Evolutionary conservation across 257 asterid species (phyloP), one percentile per base, ranked within the genome.

Genomic region (Craterostigma plantagineum): DNA sequence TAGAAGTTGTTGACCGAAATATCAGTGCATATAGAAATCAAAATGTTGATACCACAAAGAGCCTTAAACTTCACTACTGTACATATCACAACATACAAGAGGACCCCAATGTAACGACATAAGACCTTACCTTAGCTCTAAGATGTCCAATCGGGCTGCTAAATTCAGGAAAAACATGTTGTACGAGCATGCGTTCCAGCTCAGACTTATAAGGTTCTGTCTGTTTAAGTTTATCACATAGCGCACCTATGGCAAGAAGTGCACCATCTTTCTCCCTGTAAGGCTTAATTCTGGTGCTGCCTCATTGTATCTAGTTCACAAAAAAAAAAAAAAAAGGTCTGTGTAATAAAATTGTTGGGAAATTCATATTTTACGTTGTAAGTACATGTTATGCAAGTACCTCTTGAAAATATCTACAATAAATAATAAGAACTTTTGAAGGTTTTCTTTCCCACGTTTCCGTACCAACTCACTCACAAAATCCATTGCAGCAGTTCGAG

Each of bases 401-500:
- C 99, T 83, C 54, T 71, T 72, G 57, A 90, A 90, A 41, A 90
- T 69, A 66, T 77, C 92, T 7, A 90, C 96, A 52, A 84, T 69
- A 60, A 75, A 90, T 43, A 75, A 48, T 48, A 83, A 56, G 57
- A 90, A 90, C 72, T 90, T 90, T 33, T 83, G 96, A 55, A 90
- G 92, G 57, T 90, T 90, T 62, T 90, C 94, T 64, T 90, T 90
- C 43, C 93, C 95, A 18, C 94, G 92, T 67, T 77, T 90, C 45
- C 99, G 64, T 8, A 90, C 99, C 69, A 90, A 66, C 76, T 90
- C 99, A 46, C 92, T 83, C 55, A 90, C 99, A 57, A 83, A 90
- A 75, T 90, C 99, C 96, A 90, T 83, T 39, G 99, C 96, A 36
- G 96, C 96, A 55, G 99, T 83, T 71, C 92, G 68, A 50, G 99